Base-by-base conservation (phyloP, 805 yeast species). In the Barnettozyma wickerhamii region DNA sequence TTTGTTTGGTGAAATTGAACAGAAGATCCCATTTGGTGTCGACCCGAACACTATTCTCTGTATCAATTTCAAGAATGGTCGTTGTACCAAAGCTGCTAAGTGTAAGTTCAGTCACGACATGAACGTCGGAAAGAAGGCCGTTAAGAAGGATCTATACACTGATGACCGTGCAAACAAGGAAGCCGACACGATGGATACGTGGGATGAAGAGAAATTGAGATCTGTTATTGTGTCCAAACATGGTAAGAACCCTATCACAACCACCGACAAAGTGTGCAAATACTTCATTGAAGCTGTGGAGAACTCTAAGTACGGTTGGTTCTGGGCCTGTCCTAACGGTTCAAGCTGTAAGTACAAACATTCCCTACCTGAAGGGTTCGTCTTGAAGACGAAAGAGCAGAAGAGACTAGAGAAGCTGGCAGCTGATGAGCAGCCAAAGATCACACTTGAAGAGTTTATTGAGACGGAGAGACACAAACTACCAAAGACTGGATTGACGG, bases 241-340 rank as follows among this genome's bases (percentile, higher is more conserved):
- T 55, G 98, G 99, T 38, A 41, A 28, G 30, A 93, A 93, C 62
- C 89, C 83, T 41, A 80, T 80, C 62, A 88, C 96, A 10, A 89
- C 97, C 12, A 93, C 99, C 0, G 97, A 91, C 50, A 93, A 77
- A 51, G 86, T 93, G 36, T 93, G 99, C 75, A 93, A 90, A 63
- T 79, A 64, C 64, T 95, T 93, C 68, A 86, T 93, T 50, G 96
- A 89, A 45, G 98, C 99, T 0, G 97, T 93, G 43, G 99, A 93
- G 60, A 88, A 89, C 58, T 93, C 91, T 43, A 91, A 91, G 60
- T 93, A 93, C 61, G 99, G 99, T 58, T 93, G 99, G 99, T 90
- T 93, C 66, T 93, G 99, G 99, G 73, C 75, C 17, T 93, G 99
- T 70, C 99, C 99, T 20, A 87, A 87, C 53, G 90, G 96, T 50